These are phyloP conservation scores for Zarea fungicola DNA, from an alignment of 2,329 filamentous ascomycete species.

Conservation along the genomic window DNA sequence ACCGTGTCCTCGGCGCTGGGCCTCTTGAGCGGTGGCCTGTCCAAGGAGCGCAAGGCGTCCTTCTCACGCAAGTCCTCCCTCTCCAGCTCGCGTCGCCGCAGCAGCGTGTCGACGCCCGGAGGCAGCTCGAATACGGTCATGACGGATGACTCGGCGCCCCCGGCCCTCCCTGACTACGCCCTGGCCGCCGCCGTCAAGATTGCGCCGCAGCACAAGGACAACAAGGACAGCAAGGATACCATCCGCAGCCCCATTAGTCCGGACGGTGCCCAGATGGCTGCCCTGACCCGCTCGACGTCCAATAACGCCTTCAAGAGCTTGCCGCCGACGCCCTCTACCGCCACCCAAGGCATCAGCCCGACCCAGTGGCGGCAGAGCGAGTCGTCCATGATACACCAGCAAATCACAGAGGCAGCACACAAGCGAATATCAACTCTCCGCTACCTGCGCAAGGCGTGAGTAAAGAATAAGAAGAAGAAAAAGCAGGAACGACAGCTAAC, in stretches of 20 bases:
- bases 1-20: conserved; percentile 4
- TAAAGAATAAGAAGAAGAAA: no score
- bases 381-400: conserved; percentile 47
- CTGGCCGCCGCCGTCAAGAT: conserved; percentile 45
- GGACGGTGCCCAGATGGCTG: conserved; percentile 39
- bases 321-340: conserved; percentile 18
- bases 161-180: conserved; percentile 50
- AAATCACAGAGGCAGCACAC: conserved; percentile 77
- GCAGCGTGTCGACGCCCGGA: conserved; percentile 30
- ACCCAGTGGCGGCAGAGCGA: conserved; percentile 39
- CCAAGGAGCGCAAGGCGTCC: conserved; percentile 47
- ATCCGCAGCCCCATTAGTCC: conserved; percentile 21
- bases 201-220: conserved; percentile 19
- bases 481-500: conserved; percentile 8
- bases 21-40: conserved; percentile 5
- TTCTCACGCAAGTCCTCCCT: conserved; percentile 51
- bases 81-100: conserved; percentile 39
- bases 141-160: conserved; percentile 43
- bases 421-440: conserved; percentile 94
- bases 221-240: conserved; percentile 12
- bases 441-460: conserved; percentile 87
- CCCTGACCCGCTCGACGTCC: conserved; percentile 35
- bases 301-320: conserved; percentile 27
- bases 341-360: conserved; percentile 12
- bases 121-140: conserved; percentile 31